A percentile compares a stretch with the other conserved stretches of the same genome.
These are phyloP conservation scores for Ilyonectria destructans DNA, from an alignment of 2,329 filamentous ascomycete species.

Conservation along the genomic window DNA sequence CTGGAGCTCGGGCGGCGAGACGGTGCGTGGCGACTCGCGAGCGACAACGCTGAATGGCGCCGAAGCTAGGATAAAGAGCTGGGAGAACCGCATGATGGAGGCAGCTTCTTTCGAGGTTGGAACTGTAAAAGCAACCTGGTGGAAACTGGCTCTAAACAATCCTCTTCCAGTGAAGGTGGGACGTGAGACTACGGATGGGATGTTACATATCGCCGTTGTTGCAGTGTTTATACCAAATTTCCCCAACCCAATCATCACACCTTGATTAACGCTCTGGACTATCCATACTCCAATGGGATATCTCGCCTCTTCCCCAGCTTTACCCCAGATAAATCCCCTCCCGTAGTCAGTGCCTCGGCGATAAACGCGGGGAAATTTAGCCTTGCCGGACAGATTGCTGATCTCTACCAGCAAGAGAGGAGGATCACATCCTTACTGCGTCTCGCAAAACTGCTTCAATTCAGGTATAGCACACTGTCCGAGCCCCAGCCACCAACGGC, in stretches of 20 bases:
- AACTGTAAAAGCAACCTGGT: too few relatives aligned
- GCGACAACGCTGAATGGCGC: conserved; percentile 55
- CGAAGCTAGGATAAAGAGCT: conserved; percentile 54
- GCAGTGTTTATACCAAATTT: not conserved
- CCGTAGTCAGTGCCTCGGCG: not conserved
- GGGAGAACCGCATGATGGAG: conserved; percentile 56
- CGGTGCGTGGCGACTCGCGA: conserved; percentile 40
- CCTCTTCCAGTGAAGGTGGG: not conserved
- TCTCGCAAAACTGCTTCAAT: conserved; percentile 37
- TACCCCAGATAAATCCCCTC: conserved; percentile 22
- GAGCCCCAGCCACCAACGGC: too few relatives aligned
- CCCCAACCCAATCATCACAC: not conserved
- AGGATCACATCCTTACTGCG: conserved; percentile 25
- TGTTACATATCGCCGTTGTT: not conserved
- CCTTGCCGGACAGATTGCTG: not conserved
- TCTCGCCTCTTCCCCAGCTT: conserved; percentile 14
- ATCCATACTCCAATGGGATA: too few relatives aligned
- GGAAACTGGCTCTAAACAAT: too few relatives aligned
- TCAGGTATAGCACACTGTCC: conserved; percentile 7
- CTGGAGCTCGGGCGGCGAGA: conserved; percentile 54
- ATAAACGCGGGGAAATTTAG: conserved; percentile 30
- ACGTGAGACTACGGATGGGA: not conserved
- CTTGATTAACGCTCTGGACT: not conserved
- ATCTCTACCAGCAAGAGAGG: not conserved
- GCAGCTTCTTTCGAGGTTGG: not conserved